Base-by-base conservation (phyloP, 306 rosid species). In the Cucurbita moschata region DNA sequence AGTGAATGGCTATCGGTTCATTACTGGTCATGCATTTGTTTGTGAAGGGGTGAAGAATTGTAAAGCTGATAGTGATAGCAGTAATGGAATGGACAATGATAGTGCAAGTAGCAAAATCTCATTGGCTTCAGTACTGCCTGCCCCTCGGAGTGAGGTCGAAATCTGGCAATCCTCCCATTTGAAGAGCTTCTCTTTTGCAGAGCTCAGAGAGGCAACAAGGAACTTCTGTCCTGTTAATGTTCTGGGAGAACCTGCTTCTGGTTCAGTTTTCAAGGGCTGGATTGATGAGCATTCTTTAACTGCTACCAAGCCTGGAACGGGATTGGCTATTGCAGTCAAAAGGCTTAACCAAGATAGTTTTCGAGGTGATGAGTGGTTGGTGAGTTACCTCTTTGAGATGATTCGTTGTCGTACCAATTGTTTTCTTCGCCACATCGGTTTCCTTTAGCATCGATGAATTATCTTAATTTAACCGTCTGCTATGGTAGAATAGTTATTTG, bases 201-300 rank as follows among this genome's bases (percentile, higher is more conserved):
- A 82, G 74, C 78, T 82, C 76, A 39, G 54, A 62, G 80, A 57
- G n/a, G 87, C 94, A n/a, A 88, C 94, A n/a, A 74, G 90, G 77
- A 86, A 88, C 79, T 88, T 88, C 77, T 87, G 88, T 26, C 87
- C 85, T 0, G 86, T 86, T 50, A 88, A 83, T 71, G 90, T 88
- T 57, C 79, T 88, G 38, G 88, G 90, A 76, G 87, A 84, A 84
- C 88, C 90, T 68, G 89, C 85, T 64, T 86, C 86, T 65, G 87
- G 90, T 66, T 88, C 88, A 14, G 90, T 88, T 64, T 88, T 82
- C 76, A 88, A 86, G 73, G 94, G 94, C 40, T 88, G 94, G 94
- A 86, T 88, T 13, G 87, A 86, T 72, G 87, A 88, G 73, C 69
- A 82, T 67, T 61, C 86, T 10, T 58, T 81, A 74, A 77, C 71